Conservation (phyloP, 306 rosid species). For the Acacia acuminata region DNA sequence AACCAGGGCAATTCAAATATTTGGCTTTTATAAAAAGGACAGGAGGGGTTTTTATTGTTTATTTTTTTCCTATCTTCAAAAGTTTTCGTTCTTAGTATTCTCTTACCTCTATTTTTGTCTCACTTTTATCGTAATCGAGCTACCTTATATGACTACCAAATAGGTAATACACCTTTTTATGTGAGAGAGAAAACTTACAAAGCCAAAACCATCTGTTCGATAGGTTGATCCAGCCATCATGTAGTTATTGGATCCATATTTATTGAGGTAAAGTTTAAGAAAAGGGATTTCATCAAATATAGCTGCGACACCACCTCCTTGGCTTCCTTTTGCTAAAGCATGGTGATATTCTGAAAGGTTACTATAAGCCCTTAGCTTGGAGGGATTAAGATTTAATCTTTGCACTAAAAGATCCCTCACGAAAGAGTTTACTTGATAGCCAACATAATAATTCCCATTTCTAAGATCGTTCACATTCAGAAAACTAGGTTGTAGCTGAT, state of each 20-base stretch:
- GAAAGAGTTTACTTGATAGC: slow-evolving; percentile 35
- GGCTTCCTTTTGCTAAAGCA: slow-evolving; percentile 28
- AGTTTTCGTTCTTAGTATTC: too few relatives aligned
- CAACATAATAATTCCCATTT: slow-evolving; percentile 26
- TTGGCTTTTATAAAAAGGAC: too few relatives aligned
- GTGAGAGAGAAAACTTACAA: slow-evolving; percentile 28
- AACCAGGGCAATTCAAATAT: too few relatives aligned
- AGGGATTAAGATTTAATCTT: slow-evolving; percentile 1
- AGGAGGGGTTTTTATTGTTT: too few relatives aligned
- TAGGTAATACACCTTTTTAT: background rate
- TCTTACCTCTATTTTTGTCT: too few relatives aligned
- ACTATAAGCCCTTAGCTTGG: slow-evolving; percentile 24
- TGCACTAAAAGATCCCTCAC: slow-evolving; percentile 28
- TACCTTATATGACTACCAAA: too few relatives aligned
- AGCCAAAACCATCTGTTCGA: slow-evolving; percentile 34
- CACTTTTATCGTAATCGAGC: too few relatives aligned
- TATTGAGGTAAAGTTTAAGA: slow-evolving; percentile 15
- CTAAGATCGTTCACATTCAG: slow-evolving; percentile 22
- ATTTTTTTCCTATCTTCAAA: too few relatives aligned
- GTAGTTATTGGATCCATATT: slow-evolving; percentile 27
- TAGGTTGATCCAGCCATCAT: slow-evolving; percentile 32
- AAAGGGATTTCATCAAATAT: slow-evolving; percentile 36
- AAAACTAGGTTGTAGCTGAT: slow-evolving; percentile 33
- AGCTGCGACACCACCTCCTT: slow-evolving; percentile 31
- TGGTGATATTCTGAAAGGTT: slow-evolving; percentile 5